Percentiles rank a stretch among this genome's conserved stretches.
These are phyloP conservation scores for Phytopythium kandeliae DNA, from an alignment of 352 stramenopile genomes.

Conservation along the genomic window DNA sequence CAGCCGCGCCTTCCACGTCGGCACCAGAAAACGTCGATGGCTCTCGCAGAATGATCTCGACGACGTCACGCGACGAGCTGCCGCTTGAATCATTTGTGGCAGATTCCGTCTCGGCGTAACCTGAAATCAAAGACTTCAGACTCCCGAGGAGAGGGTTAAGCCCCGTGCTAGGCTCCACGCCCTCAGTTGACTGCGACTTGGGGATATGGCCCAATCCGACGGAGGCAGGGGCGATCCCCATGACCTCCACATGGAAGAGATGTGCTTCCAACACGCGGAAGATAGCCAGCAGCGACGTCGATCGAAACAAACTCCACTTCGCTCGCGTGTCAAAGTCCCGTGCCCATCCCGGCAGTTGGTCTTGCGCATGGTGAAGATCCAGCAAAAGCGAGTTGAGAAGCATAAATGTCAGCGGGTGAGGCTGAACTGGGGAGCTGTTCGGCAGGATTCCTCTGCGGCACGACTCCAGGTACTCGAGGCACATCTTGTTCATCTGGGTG, in stretches of 20 bases:
- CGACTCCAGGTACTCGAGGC: conserved; percentile 68
- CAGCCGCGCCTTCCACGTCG: conserved; percentile 37
- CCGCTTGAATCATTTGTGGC: conserved; percentile 6
- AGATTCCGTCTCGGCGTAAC: conserved; percentile 32
- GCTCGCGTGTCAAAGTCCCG: conserved; percentile 17
- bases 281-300: conserved; percentile 53
- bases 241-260: conserved; percentile 83
- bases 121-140: conserved; percentile 57
- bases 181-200: conserved; percentile 9
- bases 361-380: conserved; percentile 29
- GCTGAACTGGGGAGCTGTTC: conserved; percentile 58
- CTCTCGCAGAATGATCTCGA: conserved; percentile 31
- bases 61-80: conserved; percentile 19
- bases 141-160: conserved; percentile 65
- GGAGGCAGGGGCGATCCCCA: conserved; percentile 67
- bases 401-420: conserved; percentile 85
- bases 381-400: conserved; percentile 78
- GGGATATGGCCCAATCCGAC: conserved; percentile 76
- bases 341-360: conserved; percentile 11
- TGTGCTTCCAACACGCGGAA: conserved; percentile 74
- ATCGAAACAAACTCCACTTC: conserved; percentile 63
- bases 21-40: conserved; percentile 17
- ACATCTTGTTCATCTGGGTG: conserved; percentile 58
- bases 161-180: conserved; percentile 13
- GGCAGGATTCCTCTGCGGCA: conserved; percentile 60